A percentile compares a stretch with the other conserved stretches of the same genome.
phyloP scores from a whole-genome alignment of 805 yeast genomes.

The Nakazawaea ambrosiae region DNA sequence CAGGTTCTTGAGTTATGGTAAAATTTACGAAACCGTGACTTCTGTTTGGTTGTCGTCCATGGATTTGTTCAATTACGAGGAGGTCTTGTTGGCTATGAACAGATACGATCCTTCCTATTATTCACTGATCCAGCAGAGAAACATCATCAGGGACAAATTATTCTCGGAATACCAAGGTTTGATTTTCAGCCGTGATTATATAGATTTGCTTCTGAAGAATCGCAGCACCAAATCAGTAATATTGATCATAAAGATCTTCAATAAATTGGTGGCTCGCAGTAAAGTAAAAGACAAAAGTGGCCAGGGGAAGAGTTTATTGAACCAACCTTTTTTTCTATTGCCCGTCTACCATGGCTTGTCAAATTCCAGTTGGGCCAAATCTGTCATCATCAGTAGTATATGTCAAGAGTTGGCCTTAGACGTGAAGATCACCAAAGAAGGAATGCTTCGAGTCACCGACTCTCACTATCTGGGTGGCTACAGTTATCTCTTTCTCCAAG shows the following conservation, averaged over 20 bases:
- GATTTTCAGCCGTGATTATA: slow-evolving; percentile 3
- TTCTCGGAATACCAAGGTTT: slow-evolving; percentile 2
- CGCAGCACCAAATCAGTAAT: slow-evolving; percentile 4
- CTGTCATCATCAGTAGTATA: slow-evolving; percentile 2
- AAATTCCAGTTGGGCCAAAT: neutral
- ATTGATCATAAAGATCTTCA: slow-evolving; percentile 1
- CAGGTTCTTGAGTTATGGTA: neutral
- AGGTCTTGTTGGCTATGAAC: slow-evolving; percentile 2
- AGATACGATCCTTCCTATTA: neutral
- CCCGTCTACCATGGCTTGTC: neutral
- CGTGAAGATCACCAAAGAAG: neutral
- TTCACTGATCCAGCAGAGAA: neutral
- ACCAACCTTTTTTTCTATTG: too few relatives aligned
- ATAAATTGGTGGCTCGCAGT: too few relatives aligned
- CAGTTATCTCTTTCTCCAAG: slow-evolving; percentile 3
- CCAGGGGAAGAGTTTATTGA: neutral
- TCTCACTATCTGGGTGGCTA: slow-evolving; percentile 2
- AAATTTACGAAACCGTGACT: slow-evolving; percentile 1
- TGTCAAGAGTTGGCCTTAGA: slow-evolving; percentile 7
- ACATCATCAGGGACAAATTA: neutral
- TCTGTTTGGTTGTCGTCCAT: neutral
- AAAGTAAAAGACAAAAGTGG: neutral
- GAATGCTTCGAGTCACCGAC: slow-evolving; percentile 1
- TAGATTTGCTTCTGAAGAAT: neutral
- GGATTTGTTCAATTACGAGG: slow-evolving; percentile 1